Percentiles rank a stretch among this genome's conserved stretches.
phyloP scores from a whole-genome alignment of 2,329 filamentous ascomycete species.

The Pyrenophora teres region DNA sequence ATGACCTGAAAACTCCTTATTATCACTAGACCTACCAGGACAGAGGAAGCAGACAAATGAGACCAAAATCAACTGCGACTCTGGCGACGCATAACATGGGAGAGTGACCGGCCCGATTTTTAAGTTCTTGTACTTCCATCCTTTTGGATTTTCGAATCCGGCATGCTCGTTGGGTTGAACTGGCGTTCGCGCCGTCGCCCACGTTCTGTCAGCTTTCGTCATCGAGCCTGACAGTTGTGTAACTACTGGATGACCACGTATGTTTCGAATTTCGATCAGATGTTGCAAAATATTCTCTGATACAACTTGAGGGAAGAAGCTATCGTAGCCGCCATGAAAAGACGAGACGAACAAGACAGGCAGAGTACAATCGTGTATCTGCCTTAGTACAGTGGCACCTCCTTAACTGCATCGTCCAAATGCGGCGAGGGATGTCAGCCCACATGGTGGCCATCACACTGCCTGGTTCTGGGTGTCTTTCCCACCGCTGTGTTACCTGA shows the following conservation, averaged over 20 bases:
- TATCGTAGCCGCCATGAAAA: background rate
- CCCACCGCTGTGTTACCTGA: background rate
- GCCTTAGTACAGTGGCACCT: no score
- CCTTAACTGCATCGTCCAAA: no score
- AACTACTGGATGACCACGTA: background rate
- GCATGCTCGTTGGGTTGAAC: conserved; percentile 1
- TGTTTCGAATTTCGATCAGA: background rate
- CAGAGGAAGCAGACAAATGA: conserved; percentile 57
- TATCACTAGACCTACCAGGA: conserved; percentile 36
- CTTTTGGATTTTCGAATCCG: conserved; percentile 29
- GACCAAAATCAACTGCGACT: conserved; percentile 52
- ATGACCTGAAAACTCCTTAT: background rate
- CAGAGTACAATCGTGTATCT: no score
- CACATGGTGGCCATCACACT: background rate
- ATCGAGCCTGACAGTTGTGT: background rate
- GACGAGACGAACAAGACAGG: background rate
- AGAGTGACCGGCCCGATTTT: conserved; percentile 47
- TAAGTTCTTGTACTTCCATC: conserved; percentile 51
- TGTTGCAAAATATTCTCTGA: no score
- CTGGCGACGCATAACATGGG: conserved; percentile 54
- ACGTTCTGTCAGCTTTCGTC: background rate
- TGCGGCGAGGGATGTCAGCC: no score
- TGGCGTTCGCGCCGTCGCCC: background rate
- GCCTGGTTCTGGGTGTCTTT: background rate
- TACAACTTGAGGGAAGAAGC: no score